These are phyloP conservation scores for Cercospora berteroae DNA, from an alignment of 2,329 filamentous ascomycete species.

Conservation along the genomic window DNA sequence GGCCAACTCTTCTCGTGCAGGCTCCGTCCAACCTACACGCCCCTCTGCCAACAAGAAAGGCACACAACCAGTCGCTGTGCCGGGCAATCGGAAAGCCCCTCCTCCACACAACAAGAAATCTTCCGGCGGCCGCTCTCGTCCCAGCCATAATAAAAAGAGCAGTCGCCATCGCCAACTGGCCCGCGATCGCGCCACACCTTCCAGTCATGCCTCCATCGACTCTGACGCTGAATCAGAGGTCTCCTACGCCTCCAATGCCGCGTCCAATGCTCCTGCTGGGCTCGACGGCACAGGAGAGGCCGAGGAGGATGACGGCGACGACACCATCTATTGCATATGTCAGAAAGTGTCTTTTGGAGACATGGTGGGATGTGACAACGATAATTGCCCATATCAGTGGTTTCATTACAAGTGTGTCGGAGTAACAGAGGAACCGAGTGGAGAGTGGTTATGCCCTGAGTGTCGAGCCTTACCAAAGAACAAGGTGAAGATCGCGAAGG, in stretches of 20 bases:
- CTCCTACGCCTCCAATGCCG: slow-evolving; percentile 28
- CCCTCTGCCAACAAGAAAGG: slow-evolving; percentile 31
- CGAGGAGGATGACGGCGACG: slow-evolving; percentile 43
- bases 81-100: slow-evolving; percentile 54
- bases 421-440: slow-evolving; percentile 50
- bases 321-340: slow-evolving; percentile 73
- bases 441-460: slow-evolving; percentile 51
- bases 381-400: slow-evolving; percentile 78
- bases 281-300: slow-evolving; percentile 30
- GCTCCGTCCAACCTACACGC: slow-evolving; percentile 55
- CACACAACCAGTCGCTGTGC: slow-evolving; percentile 27
- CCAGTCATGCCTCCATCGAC: slow-evolving; percentile 32
- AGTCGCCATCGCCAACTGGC: slow-evolving; percentile 39
- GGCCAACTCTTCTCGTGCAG: slow-evolving; percentile 51
- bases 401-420: slow-evolving; percentile 71
- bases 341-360: slow-evolving; percentile 81
- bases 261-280: slow-evolving; percentile 30
- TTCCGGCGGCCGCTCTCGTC: slow-evolving; percentile 21
- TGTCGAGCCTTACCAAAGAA: slow-evolving; percentile 36
- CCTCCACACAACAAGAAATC: slow-evolving; percentile 38
- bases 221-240: slow-evolving; percentile 14
- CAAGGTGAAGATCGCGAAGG: slow-evolving; percentile 29
- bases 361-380: slow-evolving; percentile 87
- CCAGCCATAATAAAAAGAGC: slow-evolving; percentile 30
- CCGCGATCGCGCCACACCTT: slow-evolving; percentile 35